These are phyloP conservation scores for Pelagophyceae sp. DNA, from an alignment of 352 stramenopile species.

Conservation along the genomic window DNA sequence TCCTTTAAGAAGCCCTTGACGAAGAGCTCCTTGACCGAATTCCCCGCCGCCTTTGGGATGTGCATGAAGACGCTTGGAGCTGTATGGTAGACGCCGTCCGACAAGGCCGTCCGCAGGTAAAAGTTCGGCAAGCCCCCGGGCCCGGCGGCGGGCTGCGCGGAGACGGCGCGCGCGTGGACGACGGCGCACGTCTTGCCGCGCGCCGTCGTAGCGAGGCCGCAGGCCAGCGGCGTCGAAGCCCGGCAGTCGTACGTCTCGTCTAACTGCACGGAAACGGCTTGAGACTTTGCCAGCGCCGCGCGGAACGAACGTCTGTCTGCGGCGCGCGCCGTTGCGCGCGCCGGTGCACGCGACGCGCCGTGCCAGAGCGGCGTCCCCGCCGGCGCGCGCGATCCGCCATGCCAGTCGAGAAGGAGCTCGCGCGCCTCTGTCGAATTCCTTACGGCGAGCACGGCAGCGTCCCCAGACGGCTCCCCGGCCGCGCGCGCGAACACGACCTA, in stretches of 20 bases:
- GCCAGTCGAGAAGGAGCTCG: too few relatives aligned
- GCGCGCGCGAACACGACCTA: too few relatives aligned
- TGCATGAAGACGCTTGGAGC: slow-evolving; percentile 3
- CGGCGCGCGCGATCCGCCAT: too few relatives aligned
- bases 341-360: background rate
- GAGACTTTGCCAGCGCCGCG: background rate
- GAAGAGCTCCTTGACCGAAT: slow-evolving; percentile 19
- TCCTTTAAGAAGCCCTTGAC: background rate
- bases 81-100: background rate
- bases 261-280: background rate
- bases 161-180: background rate
- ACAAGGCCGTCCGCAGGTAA: background rate
- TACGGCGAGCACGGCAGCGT: too few relatives aligned
- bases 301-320: background rate
- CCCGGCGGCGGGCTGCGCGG: background rate
- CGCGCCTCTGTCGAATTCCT: too few relatives aligned
- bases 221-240: too few relatives aligned
- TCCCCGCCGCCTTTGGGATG: slow-evolving; percentile 11
- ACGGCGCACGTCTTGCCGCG: background rate
- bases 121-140: background rate
- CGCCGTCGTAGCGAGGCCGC: too few relatives aligned
- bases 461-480: too few relatives aligned
- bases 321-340: too few relatives aligned
- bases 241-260: too few relatives aligned
- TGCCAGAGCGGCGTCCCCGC: too few relatives aligned